Base-by-base conservation (phyloP, 2,329 filamentous ascomycete species). In the Samsoniella hepiali region DNA sequence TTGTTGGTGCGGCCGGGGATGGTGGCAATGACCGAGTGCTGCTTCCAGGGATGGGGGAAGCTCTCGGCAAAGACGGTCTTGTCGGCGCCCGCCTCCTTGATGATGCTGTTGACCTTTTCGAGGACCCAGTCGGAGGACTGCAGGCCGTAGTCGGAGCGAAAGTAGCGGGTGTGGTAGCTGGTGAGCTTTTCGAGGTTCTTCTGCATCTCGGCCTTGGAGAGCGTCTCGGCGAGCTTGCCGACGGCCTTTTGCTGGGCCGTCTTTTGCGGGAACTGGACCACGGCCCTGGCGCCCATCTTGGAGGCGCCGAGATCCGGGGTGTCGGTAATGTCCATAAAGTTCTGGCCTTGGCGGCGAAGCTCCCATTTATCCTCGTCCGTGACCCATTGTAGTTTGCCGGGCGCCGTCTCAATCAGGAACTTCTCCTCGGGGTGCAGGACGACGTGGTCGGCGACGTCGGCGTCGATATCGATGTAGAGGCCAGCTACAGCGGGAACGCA, bases 311-410 rank as follows among this genome's bases (percentile, higher is more conserved):
- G 68, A 57, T 90, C 83, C 58, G 82, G 80, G 63, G 88, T 85
- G 49, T 91, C 84, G 65, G 95, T 97, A 72, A 98, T 93, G 78
- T 98, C 94, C 84, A 98, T 96, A 82, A 98, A 98, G 71, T 88
- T 90, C 68, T 88, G 83, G 71, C 93, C 93, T 73, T 91, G 84
- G 69, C 92, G 84, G 72, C 90, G 88, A 67, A 98, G 79, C 75
- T 89, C 88, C 93, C 94, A 97, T 78, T 98, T 99, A 79, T 97
- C 88, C 42, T 97, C 91, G 71, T 98, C 94, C 0, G 91, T 96
- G 38, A 97, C 89, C 90, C 91, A 95, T 81, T 84, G 81, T 31
- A 88, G 93, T 73, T 94, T 84, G 63, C 91, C 92, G 3, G 92
- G 92, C n/a, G 86, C 84, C 32, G 95, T 82, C 79, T 98, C 93